Evolutionary conservation across 1,284 basidiomycete genomes (phyloP), one percentile per base, ranked within the genome.

Genomic region (Pseudozyma sp.): DNA sequence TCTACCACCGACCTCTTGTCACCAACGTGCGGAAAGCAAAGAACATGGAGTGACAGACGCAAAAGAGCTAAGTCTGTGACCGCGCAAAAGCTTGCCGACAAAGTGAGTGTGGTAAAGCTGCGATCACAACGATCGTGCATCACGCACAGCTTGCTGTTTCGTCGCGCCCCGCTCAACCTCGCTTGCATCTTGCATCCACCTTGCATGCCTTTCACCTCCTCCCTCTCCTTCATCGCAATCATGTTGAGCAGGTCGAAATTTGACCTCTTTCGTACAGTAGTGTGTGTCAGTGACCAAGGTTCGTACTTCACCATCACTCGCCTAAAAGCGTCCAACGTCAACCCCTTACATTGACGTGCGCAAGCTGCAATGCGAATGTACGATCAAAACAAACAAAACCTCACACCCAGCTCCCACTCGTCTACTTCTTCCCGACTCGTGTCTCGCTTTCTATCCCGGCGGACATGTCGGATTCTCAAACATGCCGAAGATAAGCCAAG

Each of bases 311-410:
- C 13, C 18, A 51, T 51, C 14, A 38, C 18, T 18, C 42, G 54
- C 54, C 39, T 52, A 40, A 38, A 38, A 36, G 25, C n/a, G 16
- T 25, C 39, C 42, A 12, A 42, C 40, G 7, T 38, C 9, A 2
- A 25, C 51, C 38, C 38, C 38, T 40, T 52, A n/a, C 38, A 52
- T 52, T 44, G 19, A 13, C 43, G 18, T 49, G 31, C 18, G 31
- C n/a, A 6, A 50, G 3, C 25, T 31, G 25, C 25, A 31, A 31
- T 6, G 25, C 25, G 25, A 31, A 31, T 31, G 25, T 31, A 42
- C 34, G 59, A 55, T 61, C 59, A 55, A 61, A 61, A 61, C 52
- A 61, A 61, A 61, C 59, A 54, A 61, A 50, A 12, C 34, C 18
- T 9, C 43, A 5, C 19, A 10, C 19, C 11, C 11, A 7, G n/a